phyloP scores from a whole-genome alignment of 176 grass and related monocot genomes.

The Melocanna baccifera region DNA sequence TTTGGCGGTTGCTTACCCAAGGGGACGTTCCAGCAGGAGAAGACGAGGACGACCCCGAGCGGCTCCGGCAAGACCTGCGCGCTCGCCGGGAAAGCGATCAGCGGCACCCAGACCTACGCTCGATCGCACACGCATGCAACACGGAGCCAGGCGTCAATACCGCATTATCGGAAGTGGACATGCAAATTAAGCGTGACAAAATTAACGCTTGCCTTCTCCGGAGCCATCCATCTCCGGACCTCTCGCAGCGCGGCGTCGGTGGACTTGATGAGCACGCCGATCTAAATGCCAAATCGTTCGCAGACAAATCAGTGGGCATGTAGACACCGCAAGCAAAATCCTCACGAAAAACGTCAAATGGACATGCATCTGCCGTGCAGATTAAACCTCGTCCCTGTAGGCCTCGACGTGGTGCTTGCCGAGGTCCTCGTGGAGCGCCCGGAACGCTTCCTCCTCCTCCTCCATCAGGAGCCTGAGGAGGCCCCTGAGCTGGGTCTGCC shows the following conservation, averaged over 20 bases:
- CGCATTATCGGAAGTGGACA: background rate
- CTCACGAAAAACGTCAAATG: background rate
- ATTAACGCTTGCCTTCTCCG: slow-evolving; percentile 46
- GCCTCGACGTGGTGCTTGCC: slow-evolving; percentile 83
- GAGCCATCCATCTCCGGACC: slow-evolving; percentile 69
- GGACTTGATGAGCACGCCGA: slow-evolving; percentile 74
- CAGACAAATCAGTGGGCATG: background rate
- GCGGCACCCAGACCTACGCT: slow-evolving; percentile 54
- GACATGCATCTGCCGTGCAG: background rate
- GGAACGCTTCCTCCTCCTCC: slow-evolving; percentile 55
- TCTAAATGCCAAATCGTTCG: slow-evolving; percentile 17
- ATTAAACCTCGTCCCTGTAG: slow-evolving; percentile 74
- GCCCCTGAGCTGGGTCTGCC: slow-evolving; percentile 60
- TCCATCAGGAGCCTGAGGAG: slow-evolving; percentile 60
- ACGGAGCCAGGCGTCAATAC: background rate
- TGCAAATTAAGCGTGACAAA: too few species aligned
- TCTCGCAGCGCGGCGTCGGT: slow-evolving; percentile 41
- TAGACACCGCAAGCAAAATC: background rate
- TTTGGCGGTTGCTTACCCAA: slow-evolving; percentile 37
- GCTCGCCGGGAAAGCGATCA: slow-evolving; percentile 53
- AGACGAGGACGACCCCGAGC: slow-evolving; percentile 79
- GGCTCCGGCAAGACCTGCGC: slow-evolving; percentile 79
- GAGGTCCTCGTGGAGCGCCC: slow-evolving; percentile 66
- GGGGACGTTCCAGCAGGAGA: slow-evolving; percentile 89
- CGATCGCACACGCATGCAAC: background rate